phyloP scores from a whole-genome alignment of 2,329 filamentous ascomycete genomes.

The Clarireedia sp. region DNA sequence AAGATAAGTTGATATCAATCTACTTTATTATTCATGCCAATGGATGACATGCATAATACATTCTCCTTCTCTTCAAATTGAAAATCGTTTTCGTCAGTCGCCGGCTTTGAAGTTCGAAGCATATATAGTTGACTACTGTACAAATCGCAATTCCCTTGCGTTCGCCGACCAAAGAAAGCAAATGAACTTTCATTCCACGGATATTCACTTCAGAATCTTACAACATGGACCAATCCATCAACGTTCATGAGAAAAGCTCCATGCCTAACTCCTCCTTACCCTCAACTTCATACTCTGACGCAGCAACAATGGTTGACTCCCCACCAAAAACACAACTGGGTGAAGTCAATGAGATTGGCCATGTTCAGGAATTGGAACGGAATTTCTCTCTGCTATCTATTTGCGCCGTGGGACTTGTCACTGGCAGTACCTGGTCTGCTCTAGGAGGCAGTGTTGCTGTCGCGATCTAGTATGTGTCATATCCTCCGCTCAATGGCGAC shows the following conservation, averaged over 20 bases:
- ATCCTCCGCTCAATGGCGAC: background rate
- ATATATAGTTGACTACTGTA: no score
- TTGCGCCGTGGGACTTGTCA: constrained; percentile 38
- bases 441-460: constrained; percentile 39
- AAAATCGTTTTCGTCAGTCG: no score
- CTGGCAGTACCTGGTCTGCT: constrained; percentile 38
- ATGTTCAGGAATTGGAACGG: constrained; percentile 43
- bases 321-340: constrained; percentile 6
- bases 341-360: constrained; percentile 40
- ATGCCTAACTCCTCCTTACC: background rate
- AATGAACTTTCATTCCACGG: background rate
- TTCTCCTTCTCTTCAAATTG: no score
- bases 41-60: no score
- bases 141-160: background rate
- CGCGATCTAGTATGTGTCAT: constrained; percentile 18
- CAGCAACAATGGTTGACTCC: constrained; percentile 5
- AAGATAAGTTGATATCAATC: no score
- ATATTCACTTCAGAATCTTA: background rate
- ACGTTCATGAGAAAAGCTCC: background rate
- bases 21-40: no score
- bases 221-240: background rate
- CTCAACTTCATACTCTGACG: constrained; percentile 11
- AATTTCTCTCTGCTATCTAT: constrained; percentile 41
- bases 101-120: no score
- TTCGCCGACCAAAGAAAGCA: background rate